These are phyloP conservation scores for Terana coerulea DNA, from an alignment of 768 basidiomycete species.

Conservation along the genomic window DNA sequence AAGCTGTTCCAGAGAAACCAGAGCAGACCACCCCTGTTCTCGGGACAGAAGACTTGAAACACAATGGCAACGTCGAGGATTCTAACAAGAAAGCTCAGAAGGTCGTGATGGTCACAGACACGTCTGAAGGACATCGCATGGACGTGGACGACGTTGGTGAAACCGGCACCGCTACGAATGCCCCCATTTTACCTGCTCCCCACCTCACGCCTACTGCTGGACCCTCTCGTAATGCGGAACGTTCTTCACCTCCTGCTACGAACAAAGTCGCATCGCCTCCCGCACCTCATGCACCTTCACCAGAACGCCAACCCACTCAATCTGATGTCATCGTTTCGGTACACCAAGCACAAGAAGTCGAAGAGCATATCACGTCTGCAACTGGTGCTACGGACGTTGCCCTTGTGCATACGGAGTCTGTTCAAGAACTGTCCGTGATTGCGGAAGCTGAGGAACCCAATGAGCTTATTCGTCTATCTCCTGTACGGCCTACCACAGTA, in stretches of 20 bases:
- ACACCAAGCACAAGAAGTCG: too few species aligned
- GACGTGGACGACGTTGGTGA: slow-evolving; percentile 2
- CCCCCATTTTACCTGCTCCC: neutral
- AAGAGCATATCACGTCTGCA: too few species aligned
- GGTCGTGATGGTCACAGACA: slow-evolving; percentile 19
- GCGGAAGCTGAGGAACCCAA: slow-evolving; percentile 62
- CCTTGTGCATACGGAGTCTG: slow-evolving; percentile 13
- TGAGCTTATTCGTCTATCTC: slow-evolving; percentile 12
- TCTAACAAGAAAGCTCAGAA: slow-evolving; percentile 11
- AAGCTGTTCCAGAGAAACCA: neutral
- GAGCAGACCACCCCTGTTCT: neutral
- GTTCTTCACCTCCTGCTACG: neutral
- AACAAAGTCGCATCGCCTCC: neutral
- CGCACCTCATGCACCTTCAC: neutral
- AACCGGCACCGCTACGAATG: too few species aligned
- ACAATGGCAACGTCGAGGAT: too few species aligned
- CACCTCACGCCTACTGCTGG: neutral
- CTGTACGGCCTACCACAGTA: neutral
- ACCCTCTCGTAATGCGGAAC: neutral
- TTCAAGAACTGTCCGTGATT: slow-evolving; percentile 61
- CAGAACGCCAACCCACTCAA: too few species aligned
- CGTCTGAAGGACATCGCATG: slow-evolving; percentile 9
- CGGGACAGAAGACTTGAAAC: too few species aligned
- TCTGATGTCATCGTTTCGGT: too few species aligned
- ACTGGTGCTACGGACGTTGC: too few species aligned